Conservation (phyloP, 2,329 filamentous ascomycete genomes). For the Talaromyces piceae region DNA sequence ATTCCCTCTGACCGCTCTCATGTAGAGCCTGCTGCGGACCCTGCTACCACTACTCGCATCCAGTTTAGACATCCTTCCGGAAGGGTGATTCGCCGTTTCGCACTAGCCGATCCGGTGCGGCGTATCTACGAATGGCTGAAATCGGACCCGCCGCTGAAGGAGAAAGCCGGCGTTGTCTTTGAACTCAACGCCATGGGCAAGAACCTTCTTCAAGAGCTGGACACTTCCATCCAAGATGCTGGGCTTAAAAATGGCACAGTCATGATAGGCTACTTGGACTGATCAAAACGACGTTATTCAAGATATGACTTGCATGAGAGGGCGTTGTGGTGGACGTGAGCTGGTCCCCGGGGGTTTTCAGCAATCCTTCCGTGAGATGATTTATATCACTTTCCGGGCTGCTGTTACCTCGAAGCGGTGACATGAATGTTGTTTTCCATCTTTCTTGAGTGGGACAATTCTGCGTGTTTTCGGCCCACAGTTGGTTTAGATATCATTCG, state of each 20-base stretch:
- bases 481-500: neutral
- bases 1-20: constrained; percentile 71
- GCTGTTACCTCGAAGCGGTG: neutral
- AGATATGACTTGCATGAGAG: constrained; percentile 9
- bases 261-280: constrained; percentile 75
- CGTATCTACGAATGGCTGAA: constrained; percentile 97
- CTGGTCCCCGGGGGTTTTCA: neutral
- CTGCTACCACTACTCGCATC: constrained; percentile 71
- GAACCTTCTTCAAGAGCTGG: constrained; percentile 71
- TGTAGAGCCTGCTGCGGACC: constrained; percentile 64
- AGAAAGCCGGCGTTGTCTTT: constrained; percentile 70
- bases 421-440: neutral
- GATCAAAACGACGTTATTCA: neutral
- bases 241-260: constrained; percentile 88
- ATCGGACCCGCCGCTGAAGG: constrained; percentile 66
- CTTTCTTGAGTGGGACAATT: constrained; percentile 2
- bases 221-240: constrained; percentile 67
- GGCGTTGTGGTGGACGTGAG: constrained; percentile 9
- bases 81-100: constrained; percentile 80
- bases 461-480: neutral
- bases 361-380: neutral
- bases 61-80: constrained; percentile 84
- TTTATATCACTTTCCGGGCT: neutral
- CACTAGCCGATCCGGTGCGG: constrained; percentile 64
- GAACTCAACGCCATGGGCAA: constrained; percentile 83